Evolutionary conservation across 805 yeast species (phyloP), one percentile per base, ranked within the genome.

Genomic region (Wickerhamiella alocasiicola): DNA sequence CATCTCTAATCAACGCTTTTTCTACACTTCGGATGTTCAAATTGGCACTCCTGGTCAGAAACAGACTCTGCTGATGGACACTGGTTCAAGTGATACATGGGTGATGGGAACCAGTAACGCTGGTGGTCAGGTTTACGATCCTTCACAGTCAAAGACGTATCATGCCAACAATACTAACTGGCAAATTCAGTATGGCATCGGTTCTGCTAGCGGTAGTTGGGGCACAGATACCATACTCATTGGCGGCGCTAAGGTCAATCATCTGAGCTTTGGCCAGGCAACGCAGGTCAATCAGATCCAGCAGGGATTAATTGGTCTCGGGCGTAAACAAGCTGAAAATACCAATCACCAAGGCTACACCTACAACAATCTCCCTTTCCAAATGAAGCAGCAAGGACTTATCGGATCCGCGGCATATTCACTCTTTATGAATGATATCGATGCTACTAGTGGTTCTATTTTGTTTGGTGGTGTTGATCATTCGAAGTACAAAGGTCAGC

Each of bases 11-110:
- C 53, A 57, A 42, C 54, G 55, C 42, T 57, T 48, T 47, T 61
- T 44, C 46, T 61, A 61, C 43, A 48, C 58, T 11, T 53, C 65
- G 11, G 51, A 55, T 24, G 59, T 59, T 4, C 46, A 54, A 15
- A 47, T 80, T 16, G 88, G 91, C 3, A 70, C 81, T 0, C 69
- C 76, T 1, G 52, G 63, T 1, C 78, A 78, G 50, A 55, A 61
- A n/a, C 62, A 78, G 5, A 63, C 63, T 7, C 73, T 78, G 7
- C 55, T 76, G 28, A 54, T 80, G n/a, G 91, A 80, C 52, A 80
- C 87, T 1, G 91, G 88, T 2, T 78, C 85, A 0, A 69, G 81
- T 0, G 88, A 80, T 55, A 59, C 81, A 17, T 78, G 83, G 82
- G 72, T 78, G 17, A 64, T 71, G 44, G 62, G 66, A 20, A 54